Base-by-base conservation (phyloP, 495 filamentous ascomycete genomes). In the Entonaema liquescens region DNA sequence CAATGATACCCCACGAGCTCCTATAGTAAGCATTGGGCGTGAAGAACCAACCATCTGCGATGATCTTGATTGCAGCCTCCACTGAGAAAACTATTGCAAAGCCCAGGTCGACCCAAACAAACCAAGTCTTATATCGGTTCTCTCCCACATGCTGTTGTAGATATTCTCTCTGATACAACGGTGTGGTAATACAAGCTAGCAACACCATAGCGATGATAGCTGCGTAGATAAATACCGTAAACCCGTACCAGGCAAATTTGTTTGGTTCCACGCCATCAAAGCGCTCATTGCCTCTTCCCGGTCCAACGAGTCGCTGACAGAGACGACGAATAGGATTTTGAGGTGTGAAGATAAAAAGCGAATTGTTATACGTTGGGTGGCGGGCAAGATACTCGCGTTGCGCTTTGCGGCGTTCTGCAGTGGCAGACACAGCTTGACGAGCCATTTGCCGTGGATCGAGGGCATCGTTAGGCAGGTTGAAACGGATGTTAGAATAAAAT, bases 11-110 rank as follows among this genome's bases (percentile, higher is more conserved):
- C 95, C 95, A 99, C 0, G 94, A 95, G 67, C 95, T 92, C 67
- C 95, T 89, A 78, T 97, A 95, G 72, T 96, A 99, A 4, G 95
- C 96, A 81, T 99, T 98, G 0, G 95, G 95, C 0, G 95, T 97
- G 89, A 91, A 98, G 79, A 98, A 94, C 74, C 97, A 92, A 19
- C 95, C 95, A 82, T 99, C 95, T 0, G 95, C 95, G 67, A 99
- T 88, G 36, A 98, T 90, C 79, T 98, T 98, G 82, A 99, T 95
- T 21, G 87, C 69, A 0, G 95, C 94, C 77, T 99, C 95, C 19
- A 95, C 70, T 0, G 91, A 90, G 80, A 99, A 99, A 23, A 98
- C 76, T 8, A 89, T 81, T 21, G 95, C 95, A 78, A 99, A 99
- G 23, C 92, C 90, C 73, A 95, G 83, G 79, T 99, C 95, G 7